Base-by-base conservation (phyloP, 129 eudicot species). In the Tagetes erecta region DNA sequence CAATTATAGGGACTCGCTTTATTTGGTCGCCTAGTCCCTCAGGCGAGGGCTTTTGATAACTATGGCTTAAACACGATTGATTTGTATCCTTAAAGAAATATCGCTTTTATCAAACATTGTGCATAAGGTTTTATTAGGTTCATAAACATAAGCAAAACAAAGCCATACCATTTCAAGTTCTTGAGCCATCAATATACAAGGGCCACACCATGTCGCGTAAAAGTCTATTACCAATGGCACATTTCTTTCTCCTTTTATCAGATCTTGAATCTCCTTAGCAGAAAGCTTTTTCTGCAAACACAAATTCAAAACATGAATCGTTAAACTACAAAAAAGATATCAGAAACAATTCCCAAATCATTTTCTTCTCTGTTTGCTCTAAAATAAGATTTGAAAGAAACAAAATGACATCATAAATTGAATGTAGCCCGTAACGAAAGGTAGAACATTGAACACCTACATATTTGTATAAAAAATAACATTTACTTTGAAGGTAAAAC, bases 201-300 rank as follows among this genome's bases (percentile, higher is more conserved):
- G 98, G 45, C 98, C 98, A 11, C 98, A 92, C 98, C 98, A 92
- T 34, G 96, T 90, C 0, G 98, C 97, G 52, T 94, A 94, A 71
- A 94, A 94, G 81, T 88, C 98, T 35, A 94, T 88, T n/a, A 94
- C 64, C 59, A 94, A 27, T 0, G 99, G 99, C 38, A 91, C 93
- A 51, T 83, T 88, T 78, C 99, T 86, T 62, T 91, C 96, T 73
- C 91, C 96, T 75, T 80, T 94, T 34, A 94, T 82, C 27, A 94
- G 81, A 69, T 94, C 90, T 67, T 91, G 96, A 51, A 91, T 59
- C 58, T 94, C 99, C 47, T 72, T n/a, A 33, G 99, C 97, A 52
- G 99, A 88, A 31, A 66, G 49, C 82, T 94, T 94, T 78, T 91
- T 85, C 99, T 94, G 88, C 83, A 63, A 34, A 62, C 74, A 66